These are phyloP conservation scores for Nymphaea colorata DNA, from an alignment of 164 flowering plant genomes.

Conservation along the genomic window DNA sequence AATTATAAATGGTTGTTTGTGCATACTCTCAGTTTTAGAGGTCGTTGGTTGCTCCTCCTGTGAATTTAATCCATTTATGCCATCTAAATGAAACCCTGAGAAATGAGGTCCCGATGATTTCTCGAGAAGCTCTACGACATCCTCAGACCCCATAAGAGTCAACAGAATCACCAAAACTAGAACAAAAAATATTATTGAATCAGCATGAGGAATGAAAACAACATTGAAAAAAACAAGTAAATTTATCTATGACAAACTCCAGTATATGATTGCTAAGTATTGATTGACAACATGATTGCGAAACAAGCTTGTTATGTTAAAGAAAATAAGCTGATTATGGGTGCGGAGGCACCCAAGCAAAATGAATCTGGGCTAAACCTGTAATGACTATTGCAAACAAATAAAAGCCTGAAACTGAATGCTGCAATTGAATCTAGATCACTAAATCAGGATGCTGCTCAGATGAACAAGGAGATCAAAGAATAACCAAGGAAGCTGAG, in stretches of 20 bases:
- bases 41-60: conserved; percentile 40
- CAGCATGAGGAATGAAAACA: neutral
- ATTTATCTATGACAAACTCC: neutral
- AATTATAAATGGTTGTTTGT: conserved; percentile 75
- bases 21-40: conserved; percentile 36
- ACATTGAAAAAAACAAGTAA: neutral
- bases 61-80: conserved; percentile 23
- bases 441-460: neutral
- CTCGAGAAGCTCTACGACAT: conserved; percentile 65
- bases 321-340: neutral
- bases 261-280: neutral
- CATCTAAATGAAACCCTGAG: conserved; percentile 80
- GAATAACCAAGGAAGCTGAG: neutral
- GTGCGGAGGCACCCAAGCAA: neutral
- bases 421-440: neutral
- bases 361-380: neutral
- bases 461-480: neutral
- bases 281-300: neutral
- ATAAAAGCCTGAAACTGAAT: neutral
- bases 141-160: conserved; percentile 48
- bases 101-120: conserved; percentile 77
- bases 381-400: neutral
- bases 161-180: neutral
- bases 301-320: too few species aligned
- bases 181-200: neutral